phyloP scores from a whole-genome alignment of 2,329 filamentous ascomycete genomes.

The Clarireedia homoeocarpa region DNA sequence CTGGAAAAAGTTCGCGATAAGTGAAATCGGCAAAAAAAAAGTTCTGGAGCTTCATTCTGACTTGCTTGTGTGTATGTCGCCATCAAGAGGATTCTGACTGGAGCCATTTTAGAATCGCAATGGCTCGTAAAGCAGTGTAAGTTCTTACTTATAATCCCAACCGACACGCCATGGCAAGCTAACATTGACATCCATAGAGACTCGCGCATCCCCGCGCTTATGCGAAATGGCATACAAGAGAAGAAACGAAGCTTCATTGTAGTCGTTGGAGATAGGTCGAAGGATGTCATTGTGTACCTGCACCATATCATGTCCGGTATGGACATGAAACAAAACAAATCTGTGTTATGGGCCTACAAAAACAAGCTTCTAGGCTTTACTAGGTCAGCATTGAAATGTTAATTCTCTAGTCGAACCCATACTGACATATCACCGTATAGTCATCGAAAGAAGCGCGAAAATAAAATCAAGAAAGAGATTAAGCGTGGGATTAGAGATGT shows the following conservation, averaged over 20 bases:
- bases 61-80: constrained; percentile 14
- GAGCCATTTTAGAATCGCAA: constrained; percentile 8
- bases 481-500: constrained; percentile 88
- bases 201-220: constrained; percentile 82
- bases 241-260: constrained; percentile 99
- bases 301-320: constrained; percentile 89
- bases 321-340: constrained; percentile 92
- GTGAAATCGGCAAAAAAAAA: constrained; percentile 10
- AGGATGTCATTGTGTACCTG: constrained; percentile 92
- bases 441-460: constrained; percentile 95
- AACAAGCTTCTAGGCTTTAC: constrained; percentile 93
- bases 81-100: constrained; percentile 13
- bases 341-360: constrained; percentile 97
- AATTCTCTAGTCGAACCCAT: neutral
- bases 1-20: constrained; percentile 10
- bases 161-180: neutral
- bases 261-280: constrained; percentile 85
- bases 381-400: constrained; percentile 38
- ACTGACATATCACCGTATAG: constrained; percentile 33
- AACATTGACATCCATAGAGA: constrained; percentile 46
- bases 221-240: constrained; percentile 84
- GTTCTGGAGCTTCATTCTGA: constrained; percentile 6
- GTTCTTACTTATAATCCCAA: neutral
- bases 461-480: constrained; percentile 97
- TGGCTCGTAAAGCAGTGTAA: constrained; percentile 29